Conservation (phyloP, 192 early-diverging fungal species). For the Umbelopsis isabellina region DNA sequence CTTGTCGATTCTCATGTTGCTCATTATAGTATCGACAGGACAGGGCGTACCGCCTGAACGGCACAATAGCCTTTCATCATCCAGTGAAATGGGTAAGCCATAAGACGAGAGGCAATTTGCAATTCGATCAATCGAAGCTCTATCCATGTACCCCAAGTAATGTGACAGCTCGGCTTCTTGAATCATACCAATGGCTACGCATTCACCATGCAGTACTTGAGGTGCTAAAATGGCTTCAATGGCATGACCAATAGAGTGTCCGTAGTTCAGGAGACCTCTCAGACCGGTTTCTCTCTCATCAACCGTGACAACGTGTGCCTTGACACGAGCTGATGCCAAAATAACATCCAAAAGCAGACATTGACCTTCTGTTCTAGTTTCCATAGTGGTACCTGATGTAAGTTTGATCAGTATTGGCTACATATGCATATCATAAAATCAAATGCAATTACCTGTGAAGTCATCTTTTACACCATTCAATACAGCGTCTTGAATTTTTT, state of each 20-base stretch:
- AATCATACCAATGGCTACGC: conserved; percentile 91
- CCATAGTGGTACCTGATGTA: conserved; percentile 26
- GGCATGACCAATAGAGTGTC: conserved; percentile 94
- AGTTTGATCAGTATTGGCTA: neutral
- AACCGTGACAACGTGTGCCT: conserved; percentile 90
- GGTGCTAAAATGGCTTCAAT: conserved; percentile 90
- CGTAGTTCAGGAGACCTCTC: conserved; percentile 94
- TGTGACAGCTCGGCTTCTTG: conserved; percentile 90
- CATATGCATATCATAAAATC: no score
- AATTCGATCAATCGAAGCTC: conserved; percentile 80
- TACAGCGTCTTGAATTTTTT: conserved; percentile 74
- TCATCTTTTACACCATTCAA: conserved; percentile 45
- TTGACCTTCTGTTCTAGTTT: conserved; percentile 60
- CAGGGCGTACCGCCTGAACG: conserved; percentile 59
- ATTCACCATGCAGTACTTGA: conserved; percentile 92
- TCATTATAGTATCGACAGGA: conserved; percentile 78
- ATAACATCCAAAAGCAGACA: conserved; percentile 75
- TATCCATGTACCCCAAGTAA: conserved; percentile 74
- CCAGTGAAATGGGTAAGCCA: conserved; percentile 80
- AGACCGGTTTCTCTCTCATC: conserved; percentile 95
- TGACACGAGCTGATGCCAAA: conserved; percentile 83
- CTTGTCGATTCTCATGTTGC: conserved; percentile 91
- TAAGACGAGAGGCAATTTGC: conserved; percentile 81
- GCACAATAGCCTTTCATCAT: conserved; percentile 64
- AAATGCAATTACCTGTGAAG: no score